Base-by-base conservation (phyloP, 345 rosid species). In the Rhodamnia argentea region DNA sequence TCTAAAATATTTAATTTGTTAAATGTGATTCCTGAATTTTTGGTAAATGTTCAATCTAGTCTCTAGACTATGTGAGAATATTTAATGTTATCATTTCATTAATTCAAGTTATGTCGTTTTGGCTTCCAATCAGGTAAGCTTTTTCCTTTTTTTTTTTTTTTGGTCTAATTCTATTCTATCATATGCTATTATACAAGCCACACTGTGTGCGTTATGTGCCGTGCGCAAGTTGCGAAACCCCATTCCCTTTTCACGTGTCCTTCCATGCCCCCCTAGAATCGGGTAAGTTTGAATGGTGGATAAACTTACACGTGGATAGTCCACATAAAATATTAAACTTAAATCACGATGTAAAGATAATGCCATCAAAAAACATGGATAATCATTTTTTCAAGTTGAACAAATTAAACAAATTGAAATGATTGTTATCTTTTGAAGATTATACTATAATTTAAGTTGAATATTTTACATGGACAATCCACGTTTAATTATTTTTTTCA, bases 11-110 rank as follows among this genome's bases (percentile, higher is more conserved):
- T 2, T 27, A 60, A 14, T 27, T 60, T 27, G 1, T 64, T 64
- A 0, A 16, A 32, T 64, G 0, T 64, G 4, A 2, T 2, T 0
- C 4, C 1, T 32, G 0, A 64, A 29, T 6, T 32, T 64, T 64
- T 64, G 3, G 4, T 29, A 7, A 29, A 64, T 29, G 1, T 64
- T 15, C 18, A 64, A 15, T 29, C 1, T 29, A 16, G 1, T 64
- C 6, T 5, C 1, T 15, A 29, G 16, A 29, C 16, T 64, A 64
- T 64, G 29, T 7, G 22, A 8, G 15, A 29, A 64, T 0, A 7
- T 64, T 5, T 2, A 16, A 29, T 64, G 4, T 64, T 64, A 64
- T 29, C 12, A 2, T 29, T 64, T 1, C 3, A 8, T 15, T 64
- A 29, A 15, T 64, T 29, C 1, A 0, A 64, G 13, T 64, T 32